Conservation (phyloP, 1,284 basidiomycete genomes). For the Xanthoconium separans region DNA sequence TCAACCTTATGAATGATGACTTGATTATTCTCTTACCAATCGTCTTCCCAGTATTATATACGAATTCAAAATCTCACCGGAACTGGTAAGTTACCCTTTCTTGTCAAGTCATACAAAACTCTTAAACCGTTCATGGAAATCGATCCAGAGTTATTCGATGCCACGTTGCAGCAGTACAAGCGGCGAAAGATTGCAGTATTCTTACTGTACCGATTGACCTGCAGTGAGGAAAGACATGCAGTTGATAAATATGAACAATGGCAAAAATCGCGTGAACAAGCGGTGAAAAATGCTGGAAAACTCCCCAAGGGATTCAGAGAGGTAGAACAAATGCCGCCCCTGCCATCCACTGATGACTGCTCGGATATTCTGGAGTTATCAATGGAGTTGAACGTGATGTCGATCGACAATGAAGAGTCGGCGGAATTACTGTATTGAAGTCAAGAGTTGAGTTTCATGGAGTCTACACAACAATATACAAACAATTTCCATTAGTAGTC, state of each 20-base stretch:
- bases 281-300: slow-evolving; percentile 69
- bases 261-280: slow-evolving; percentile 59
- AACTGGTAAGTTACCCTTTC: slow-evolving; percentile 70
- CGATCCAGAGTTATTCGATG: slow-evolving; percentile 94
- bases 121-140: slow-evolving; percentile 99
- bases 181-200: slow-evolving; percentile 62
- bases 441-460: too few relatives aligned
- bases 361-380: slow-evolving; percentile 82
- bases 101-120: slow-evolving; percentile 86
- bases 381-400: slow-evolving; percentile 83
- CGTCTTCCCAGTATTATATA: slow-evolving; percentile 97
- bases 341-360: slow-evolving; percentile 78
- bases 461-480: too few relatives aligned
- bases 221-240: slow-evolving; percentile 81
- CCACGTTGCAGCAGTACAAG: slow-evolving; percentile 93
- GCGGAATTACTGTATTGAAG: slow-evolving; percentile 77
- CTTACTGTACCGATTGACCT: slow-evolving; percentile 8
- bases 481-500: too few relatives aligned
- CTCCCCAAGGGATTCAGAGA: slow-evolving; percentile 66
- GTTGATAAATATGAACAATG: slow-evolving; percentile 51
- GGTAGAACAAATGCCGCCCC: slow-evolving; percentile 70
- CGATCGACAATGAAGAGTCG: slow-evolving; percentile 71
- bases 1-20: slow-evolving; percentile 99
- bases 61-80: slow-evolving; percentile 98
- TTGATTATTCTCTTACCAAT: slow-evolving; percentile 88